These are phyloP conservation scores for Aureobasidium sp. DNA, from an alignment of 2,329 filamentous ascomycete genomes.

Conservation along the genomic window DNA sequence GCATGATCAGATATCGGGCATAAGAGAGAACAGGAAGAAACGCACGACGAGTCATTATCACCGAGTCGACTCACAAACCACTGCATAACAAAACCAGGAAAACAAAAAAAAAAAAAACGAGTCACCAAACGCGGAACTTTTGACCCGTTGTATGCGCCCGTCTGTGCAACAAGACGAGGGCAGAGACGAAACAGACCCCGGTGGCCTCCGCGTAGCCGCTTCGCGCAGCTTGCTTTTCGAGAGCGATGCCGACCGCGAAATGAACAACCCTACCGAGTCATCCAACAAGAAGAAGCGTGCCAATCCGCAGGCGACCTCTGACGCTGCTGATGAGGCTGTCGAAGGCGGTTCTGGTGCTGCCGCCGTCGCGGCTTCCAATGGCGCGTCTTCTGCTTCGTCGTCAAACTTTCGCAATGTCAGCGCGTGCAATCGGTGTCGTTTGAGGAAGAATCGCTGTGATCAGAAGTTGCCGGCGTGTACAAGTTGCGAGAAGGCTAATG, in stretches of 20 bases:
- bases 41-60: slow-evolving; percentile 4
- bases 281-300: slow-evolving; percentile 13
- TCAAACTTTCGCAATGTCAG: slow-evolving; percentile 57
- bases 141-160: neutral
- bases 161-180: neutral
- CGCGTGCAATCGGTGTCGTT: slow-evolving; percentile 84
- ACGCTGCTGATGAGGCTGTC: neutral
- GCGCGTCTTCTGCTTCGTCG: slow-evolving; percentile 52
- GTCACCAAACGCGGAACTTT: neutral
- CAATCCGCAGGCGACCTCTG: neutral
- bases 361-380: neutral
- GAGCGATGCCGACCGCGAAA: slow-evolving; percentile 12
- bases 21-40: neutral
- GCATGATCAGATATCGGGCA: neutral
- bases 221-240: neutral
- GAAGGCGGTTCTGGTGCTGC: neutral
- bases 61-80: neutral
- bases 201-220: slow-evolving; percentile 8
- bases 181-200: neutral
- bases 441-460: slow-evolving; percentile 92
- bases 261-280: slow-evolving; percentile 8
- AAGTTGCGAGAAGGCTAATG: slow-evolving; percentile 84
- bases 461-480: slow-evolving; percentile 85
- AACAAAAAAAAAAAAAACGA: neutral
- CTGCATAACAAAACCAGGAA: neutral